Percentiles rank a stretch among this genome's conserved stretches.
Evolutionary conservation across 108 stramenopile genomes (phyloP).

Genomic region (Cyclotella sp.): DNA sequence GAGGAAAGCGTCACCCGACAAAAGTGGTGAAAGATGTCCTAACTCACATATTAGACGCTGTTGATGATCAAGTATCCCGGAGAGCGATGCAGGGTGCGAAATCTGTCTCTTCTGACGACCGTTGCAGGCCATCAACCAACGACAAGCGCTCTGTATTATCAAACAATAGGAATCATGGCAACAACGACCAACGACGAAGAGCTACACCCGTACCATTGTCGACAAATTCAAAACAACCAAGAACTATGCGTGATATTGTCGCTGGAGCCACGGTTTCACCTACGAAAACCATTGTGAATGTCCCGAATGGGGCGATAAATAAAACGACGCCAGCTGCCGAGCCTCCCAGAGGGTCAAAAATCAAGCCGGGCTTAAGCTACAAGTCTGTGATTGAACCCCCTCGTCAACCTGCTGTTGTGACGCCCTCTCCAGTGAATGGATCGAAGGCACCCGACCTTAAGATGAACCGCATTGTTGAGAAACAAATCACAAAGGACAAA

Average conservation of each 20-base stretch:
- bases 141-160: constrained; percentile 26
- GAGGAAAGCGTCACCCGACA: constrained; percentile 13
- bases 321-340: constrained; percentile 21
- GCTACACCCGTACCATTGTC: not conserved
- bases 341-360: constrained; percentile 29
- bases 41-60: constrained; percentile 62
- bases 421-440: constrained; percentile 13
- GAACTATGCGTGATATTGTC: constrained; percentile 42
- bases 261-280: constrained; percentile 14
- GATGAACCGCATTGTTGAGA: not conserved
- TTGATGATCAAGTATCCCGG: constrained; percentile 58
- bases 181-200: constrained; percentile 28
- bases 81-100: constrained; percentile 23
- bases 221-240: constrained; percentile 20
- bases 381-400: constrained; percentile 51
- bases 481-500: not conserved
- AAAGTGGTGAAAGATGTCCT: constrained; percentile 63
- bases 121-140: constrained; percentile 3
- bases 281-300: not conserved
- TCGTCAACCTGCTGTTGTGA: constrained; percentile 3
- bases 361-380: constrained; percentile 51
- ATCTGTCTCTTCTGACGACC: constrained; percentile 6
- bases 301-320: not conserved
- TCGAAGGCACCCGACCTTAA: constrained; percentile 10
- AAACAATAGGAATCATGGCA: constrained; percentile 7